These are phyloP conservation scores for Erysimum cheiranthoides DNA, from an alignment of 345 rosid genomes.

Conservation along the genomic window DNA sequence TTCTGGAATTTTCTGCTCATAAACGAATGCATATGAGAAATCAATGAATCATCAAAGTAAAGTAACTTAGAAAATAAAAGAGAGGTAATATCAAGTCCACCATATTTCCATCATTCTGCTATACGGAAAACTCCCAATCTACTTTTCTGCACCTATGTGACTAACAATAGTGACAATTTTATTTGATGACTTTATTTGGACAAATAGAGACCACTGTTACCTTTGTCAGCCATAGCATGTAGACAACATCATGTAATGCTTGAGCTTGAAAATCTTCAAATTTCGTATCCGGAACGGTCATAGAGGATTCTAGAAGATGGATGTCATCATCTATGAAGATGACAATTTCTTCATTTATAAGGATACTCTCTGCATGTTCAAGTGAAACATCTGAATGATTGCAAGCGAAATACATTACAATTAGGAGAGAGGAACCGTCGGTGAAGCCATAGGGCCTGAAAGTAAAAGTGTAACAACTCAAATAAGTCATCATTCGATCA, in stretches of 20 bases:
- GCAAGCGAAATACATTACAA: too few species aligned
- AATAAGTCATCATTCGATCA: too few species aligned
- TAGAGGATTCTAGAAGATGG: slow-evolving; percentile 56
- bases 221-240: slow-evolving; percentile 77
- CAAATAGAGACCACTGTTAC: slow-evolving; percentile 43
- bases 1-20: too few species aligned
- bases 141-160: background rate
- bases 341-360: slow-evolving; percentile 28
- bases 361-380: too few species aligned
- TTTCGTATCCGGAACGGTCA: slow-evolving; percentile 53
- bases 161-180: background rate
- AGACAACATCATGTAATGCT: slow-evolving; percentile 59
- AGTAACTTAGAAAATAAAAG: background rate
- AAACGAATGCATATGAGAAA: slow-evolving; percentile 13
- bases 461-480: too few species aligned
- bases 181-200: background rate
- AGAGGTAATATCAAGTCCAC: background rate
- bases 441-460: too few species aligned
- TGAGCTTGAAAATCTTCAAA: slow-evolving; percentile 76
- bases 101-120: background rate
- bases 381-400: too few species aligned
- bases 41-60: background rate
- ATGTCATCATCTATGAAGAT: slow-evolving; percentile 66
- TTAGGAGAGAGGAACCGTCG: too few species aligned
- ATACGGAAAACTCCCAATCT: slow-evolving; percentile 6